Evolutionary conservation across 2,329 filamentous ascomycete species (phyloP).

Genomic region (Arthrocladium fulminans): DNA sequence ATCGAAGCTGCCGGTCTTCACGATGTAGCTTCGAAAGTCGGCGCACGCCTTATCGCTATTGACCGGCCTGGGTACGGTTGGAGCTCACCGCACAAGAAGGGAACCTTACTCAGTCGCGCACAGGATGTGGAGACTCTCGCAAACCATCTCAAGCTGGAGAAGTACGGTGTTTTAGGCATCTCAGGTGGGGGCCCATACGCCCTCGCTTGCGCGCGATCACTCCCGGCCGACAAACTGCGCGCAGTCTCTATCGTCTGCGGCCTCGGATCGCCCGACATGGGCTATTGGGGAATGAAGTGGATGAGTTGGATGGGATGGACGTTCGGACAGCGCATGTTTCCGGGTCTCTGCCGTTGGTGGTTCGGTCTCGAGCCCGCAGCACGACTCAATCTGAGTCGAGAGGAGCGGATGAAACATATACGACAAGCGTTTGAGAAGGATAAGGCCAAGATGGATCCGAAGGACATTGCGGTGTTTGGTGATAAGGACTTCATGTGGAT

Average conservation of each 20-base stretch:
- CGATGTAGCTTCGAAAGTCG: slow-evolving; percentile 26
- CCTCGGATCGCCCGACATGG: slow-evolving; percentile 30
- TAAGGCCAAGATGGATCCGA: slow-evolving; percentile 15
- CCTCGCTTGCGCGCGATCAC: slow-evolving; percentile 36
- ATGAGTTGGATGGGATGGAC: slow-evolving; percentile 26
- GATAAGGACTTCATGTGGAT: neutral
- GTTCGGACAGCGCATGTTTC: slow-evolving; percentile 25
- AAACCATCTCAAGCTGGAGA: slow-evolving; percentile 31
- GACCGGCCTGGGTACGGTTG: slow-evolving; percentile 39
- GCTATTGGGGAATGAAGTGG: slow-evolving; percentile 25
- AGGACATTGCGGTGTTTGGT: neutral
- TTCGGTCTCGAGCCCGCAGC: slow-evolving; percentile 22
- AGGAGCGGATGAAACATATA: slow-evolving; percentile 22
- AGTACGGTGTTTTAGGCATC: slow-evolving; percentile 36
- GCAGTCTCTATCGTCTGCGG: slow-evolving; percentile 13
- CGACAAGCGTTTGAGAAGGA: slow-evolving; percentile 22
- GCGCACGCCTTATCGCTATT: slow-evolving; percentile 33
- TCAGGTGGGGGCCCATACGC: slow-evolving; percentile 43
- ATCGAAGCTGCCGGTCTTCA: slow-evolving; percentile 33
- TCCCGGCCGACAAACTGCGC: slow-evolving; percentile 24
- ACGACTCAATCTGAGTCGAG: slow-evolving; percentile 28
- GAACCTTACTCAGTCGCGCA: slow-evolving; percentile 35
- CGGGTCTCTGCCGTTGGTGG: slow-evolving; percentile 23
- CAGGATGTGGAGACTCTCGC: slow-evolving; percentile 35
- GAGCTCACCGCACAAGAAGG: slow-evolving; percentile 30